Conservation (phyloP, 2,329 filamentous ascomycete species). For the Xylaria digitata region DNA sequence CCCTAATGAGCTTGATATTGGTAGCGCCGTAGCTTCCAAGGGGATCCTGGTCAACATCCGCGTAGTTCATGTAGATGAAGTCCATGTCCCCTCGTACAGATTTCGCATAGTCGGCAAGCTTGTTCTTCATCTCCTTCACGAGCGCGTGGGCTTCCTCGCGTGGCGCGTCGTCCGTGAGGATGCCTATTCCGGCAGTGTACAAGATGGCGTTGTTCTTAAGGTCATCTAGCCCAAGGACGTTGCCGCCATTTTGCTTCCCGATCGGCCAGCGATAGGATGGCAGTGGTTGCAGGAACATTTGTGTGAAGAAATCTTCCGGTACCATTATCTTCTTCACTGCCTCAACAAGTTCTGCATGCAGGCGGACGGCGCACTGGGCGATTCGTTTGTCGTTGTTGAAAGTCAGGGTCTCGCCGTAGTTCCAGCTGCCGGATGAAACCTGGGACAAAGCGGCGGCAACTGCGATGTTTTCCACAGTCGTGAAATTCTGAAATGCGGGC, state of each 20-base stretch:
- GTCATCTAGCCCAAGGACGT: slow-evolving; percentile 46
- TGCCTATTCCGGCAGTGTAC: slow-evolving; percentile 39
- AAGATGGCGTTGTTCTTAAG: slow-evolving; percentile 39
- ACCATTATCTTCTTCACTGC: slow-evolving; percentile 37
- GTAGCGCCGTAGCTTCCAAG: slow-evolving; percentile 47
- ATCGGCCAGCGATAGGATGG: slow-evolving; percentile 41
- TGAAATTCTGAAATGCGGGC: slow-evolving; percentile 36
- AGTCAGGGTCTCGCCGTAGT: slow-evolving; percentile 38
- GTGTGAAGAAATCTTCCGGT: slow-evolving; percentile 37
- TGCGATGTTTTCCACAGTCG: slow-evolving; percentile 38
- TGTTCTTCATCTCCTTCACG: slow-evolving; percentile 34
- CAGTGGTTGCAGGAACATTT: slow-evolving; percentile 43
- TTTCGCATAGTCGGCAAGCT: slow-evolving; percentile 41
- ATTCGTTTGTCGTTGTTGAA: slow-evolving; percentile 42
- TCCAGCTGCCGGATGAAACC: slow-evolving; percentile 29
- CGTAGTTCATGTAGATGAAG: slow-evolving; percentile 52
- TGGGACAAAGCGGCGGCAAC: slow-evolving; percentile 39
- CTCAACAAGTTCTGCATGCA: slow-evolving; percentile 36
- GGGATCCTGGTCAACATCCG: slow-evolving; percentile 46
- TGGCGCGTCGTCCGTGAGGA: slow-evolving; percentile 35
- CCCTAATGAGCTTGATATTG: slow-evolving; percentile 45
- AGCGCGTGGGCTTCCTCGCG: slow-evolving; percentile 37
- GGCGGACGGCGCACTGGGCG: slow-evolving; percentile 33
- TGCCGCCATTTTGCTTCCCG: slow-evolving; percentile 41
- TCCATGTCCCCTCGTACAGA: slow-evolving; percentile 41